Base-by-base conservation (phyloP, 768 basidiomycete genomes). In the Udeniomyces megalosporus region DNA sequence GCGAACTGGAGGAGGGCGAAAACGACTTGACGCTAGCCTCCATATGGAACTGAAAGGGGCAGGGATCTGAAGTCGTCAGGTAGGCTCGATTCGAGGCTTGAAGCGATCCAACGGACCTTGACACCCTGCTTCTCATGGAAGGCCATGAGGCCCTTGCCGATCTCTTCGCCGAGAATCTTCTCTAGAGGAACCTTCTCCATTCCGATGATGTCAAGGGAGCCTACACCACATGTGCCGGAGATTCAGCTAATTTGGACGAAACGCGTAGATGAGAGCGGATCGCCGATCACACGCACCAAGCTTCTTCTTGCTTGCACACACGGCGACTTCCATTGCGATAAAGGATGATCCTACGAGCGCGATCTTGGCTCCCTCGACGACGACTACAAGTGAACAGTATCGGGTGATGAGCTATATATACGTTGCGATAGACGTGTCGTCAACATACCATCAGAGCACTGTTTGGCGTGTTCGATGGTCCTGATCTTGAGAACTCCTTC, bases 331-430 rank as follows among this genome's bases (percentile, higher is more conserved):
- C 88, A 95, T 88, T 60, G 85, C 82, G 68, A 95, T 95, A 76
- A 92, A 95, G 15, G 85, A 87, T 54, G 83, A 85, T 2, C 91
- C 91, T 66, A 93, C 84, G 14, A 92, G 80, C 34, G 89, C 88
- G 63, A 85, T 77, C 73, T 88, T 86, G 35, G 84, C 84, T 66
- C 86, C 84, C 74, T 84, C 38, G 79, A 66, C 69, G 54, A 72
- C 66, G 22, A 67, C 67, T 46, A 61, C 12, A 6, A 42, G 32
- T 42, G 38, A 42, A n/a, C n/a, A n/a, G n/a, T 24, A 22, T 49
- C 26, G 22, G n/a, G 20, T 10, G 6, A n/a, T 24, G 31, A 14
- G 31, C 17, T 28, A n/a, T 34, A 10, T 48, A 6, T 35, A 54
- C 44, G 1, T 7, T 34, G 12, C 58, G 57, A 50, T 1, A 45